Base-by-base conservation (phyloP, 345 rosid species). In the Eucalyptus melliodora region DNA sequence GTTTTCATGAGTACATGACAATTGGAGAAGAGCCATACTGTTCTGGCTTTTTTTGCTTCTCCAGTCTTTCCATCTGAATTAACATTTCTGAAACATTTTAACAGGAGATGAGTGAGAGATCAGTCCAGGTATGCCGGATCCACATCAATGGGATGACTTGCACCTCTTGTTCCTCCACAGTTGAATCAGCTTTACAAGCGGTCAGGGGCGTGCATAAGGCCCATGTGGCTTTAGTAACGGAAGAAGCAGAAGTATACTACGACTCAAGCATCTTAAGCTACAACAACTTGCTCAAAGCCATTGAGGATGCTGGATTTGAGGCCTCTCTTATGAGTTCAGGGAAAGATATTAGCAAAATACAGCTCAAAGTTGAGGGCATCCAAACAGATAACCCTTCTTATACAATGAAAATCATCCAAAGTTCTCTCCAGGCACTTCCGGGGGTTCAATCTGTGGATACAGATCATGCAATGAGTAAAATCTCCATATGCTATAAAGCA, bases 121-220 rank as follows among this genome's bases (percentile, higher is more conserved):
- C 49, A 27, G 88, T 92, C 94, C 98, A 93, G 92, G 95, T 95
- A 27, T 97, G 99, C 87, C 89, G 97, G 7, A 93, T 97, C 30
- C 94, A 91, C 59, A 94, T 96, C 16, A 95, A 89, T n/a, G 97
- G 99, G 89, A 97, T 97, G 98, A 94, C 97, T 30, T 95, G 99
- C 91, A 93, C 98, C 50, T 91, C 98, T 19, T 97, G 98, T 92
- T 95, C 97, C 51, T 90, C 97, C 59, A 93, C 98, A 31, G 91
- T 95, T n/a, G 99, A 97, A 91, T 88, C 94, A 87, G 95, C 93
- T 88, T 86, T 97, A 89, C 95, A 92, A 94, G 90, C 93, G 11
- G 89, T 95, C 88, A 86, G 86, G 67, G 99, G 98, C 24, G 98
- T 97, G 16, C 93, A 87, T 40, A 95, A 92, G 67, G 98, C 95